Evolutionary conservation across 805 yeast species (phyloP).

Genomic region (Cyberlindnera nakhonratchasimensis): DNA sequence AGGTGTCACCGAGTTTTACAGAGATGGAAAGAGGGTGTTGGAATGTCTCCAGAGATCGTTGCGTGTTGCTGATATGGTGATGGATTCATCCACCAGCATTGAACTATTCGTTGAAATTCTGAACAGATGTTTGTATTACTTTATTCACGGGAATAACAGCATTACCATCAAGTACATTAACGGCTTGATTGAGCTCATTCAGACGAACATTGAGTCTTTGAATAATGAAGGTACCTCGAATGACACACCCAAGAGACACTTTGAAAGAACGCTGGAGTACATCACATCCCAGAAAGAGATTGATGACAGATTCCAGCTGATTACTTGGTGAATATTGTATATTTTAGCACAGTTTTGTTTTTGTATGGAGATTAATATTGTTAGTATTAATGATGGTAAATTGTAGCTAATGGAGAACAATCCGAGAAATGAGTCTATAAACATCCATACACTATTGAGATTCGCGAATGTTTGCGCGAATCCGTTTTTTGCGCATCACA

Average conservation of each 20-base stretch:
- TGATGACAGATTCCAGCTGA: constrained; percentile 65
- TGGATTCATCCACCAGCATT: constrained; percentile 70
- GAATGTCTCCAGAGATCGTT: constrained; percentile 88
- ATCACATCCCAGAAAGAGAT: constrained; percentile 63
- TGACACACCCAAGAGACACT: constrained; percentile 41
- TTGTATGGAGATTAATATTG: too few species aligned
- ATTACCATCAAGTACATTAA: constrained; percentile 75
- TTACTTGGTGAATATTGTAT: constrained; percentile 29
- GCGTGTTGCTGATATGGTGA: constrained; percentile 89
- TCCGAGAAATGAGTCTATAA: too few species aligned
- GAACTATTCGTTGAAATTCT: constrained; percentile 88
- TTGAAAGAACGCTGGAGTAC: constrained; percentile 69
- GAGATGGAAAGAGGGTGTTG: constrained; percentile 69
- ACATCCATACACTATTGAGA: neutral
- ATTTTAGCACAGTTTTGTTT: constrained; percentile 22
- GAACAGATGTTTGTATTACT: constrained; percentile 80
- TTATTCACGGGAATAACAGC: constrained; percentile 69
- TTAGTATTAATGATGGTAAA: too few species aligned
- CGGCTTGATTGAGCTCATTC: constrained; percentile 80
- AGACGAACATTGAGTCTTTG: constrained; percentile 46
- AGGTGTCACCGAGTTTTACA: constrained; percentile 38
- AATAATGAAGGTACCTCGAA: constrained; percentile 13
- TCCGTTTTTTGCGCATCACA: constrained; percentile 4
- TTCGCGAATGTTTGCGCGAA: constrained; percentile 2
- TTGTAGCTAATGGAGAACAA: neutral